Percentiles rank a stretch among this genome's conserved stretches.
These are phyloP conservation scores for Perilla frutescens DNA, from an alignment of 257 asterid species.

Conservation along the genomic window DNA sequence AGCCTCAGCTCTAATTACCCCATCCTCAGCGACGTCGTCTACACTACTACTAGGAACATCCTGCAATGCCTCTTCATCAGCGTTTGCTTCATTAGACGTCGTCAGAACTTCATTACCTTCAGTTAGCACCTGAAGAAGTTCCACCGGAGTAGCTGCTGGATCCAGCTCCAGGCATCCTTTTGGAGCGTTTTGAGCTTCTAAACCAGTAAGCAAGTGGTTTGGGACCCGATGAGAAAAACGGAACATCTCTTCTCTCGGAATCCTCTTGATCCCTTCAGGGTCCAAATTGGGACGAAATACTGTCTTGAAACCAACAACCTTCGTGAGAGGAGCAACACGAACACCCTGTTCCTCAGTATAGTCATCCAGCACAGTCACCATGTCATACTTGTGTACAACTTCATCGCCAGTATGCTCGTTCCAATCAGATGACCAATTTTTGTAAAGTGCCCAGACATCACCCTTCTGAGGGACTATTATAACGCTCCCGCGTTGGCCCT, in stretches of 20 bases:
- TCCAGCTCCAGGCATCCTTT: slow-evolving; percentile 79
- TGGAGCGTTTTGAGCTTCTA: slow-evolving; percentile 64
- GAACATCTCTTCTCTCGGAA: slow-evolving; percentile 74
- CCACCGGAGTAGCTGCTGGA: slow-evolving; percentile 83
- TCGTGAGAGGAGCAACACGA: slow-evolving; percentile 61
- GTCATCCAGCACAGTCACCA: slow-evolving; percentile 64
- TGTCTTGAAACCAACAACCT: slow-evolving; percentile 73
- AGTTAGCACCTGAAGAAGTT: slow-evolving; percentile 59
- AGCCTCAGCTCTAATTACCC: slow-evolving; percentile 32
- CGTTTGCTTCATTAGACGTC: slow-evolving; percentile 28
- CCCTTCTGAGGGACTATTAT: slow-evolving; percentile 65
- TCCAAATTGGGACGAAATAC: slow-evolving; percentile 64
- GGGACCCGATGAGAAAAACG: slow-evolving; percentile 83
- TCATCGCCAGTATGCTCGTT: slow-evolving; percentile 59
- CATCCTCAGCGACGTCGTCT: slow-evolving; percentile 35
- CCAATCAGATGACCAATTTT: slow-evolving; percentile 75
- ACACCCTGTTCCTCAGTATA: slow-evolving; percentile 63
- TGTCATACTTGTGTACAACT: slow-evolving; percentile 67
- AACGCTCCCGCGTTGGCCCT: slow-evolving; percentile 58
- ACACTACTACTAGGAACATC: slow-evolving; percentile 35
- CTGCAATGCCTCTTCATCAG: slow-evolving; percentile 31
- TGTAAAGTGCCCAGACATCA: slow-evolving; percentile 82
- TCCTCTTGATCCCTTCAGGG: slow-evolving; percentile 44
- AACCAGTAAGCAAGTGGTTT: slow-evolving; percentile 54
- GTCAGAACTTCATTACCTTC: slow-evolving; percentile 36